Base-by-base conservation (phyloP, 306 rosid species). In the Fragaria vesca region DNA sequence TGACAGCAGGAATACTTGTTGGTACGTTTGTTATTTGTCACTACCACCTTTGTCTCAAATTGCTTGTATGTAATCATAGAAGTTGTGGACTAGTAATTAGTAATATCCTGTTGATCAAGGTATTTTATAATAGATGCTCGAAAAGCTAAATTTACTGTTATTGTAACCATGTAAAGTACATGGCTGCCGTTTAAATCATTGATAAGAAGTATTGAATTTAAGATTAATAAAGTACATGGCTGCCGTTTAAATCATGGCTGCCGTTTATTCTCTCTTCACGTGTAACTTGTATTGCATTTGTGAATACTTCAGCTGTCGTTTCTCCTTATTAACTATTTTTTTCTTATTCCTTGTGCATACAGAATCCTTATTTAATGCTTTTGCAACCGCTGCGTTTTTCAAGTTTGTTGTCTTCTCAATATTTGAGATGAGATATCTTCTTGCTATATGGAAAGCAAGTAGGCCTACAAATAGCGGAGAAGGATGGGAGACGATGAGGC, bases 361-460 rank as follows among this genome's bases (percentile, higher is more conserved):
- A 95, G 99, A 95, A 80, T 93, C 99, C 38, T 81, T 95, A 75
- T 95, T 95, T 78, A 95, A 95, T 84, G 97, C 99, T 65, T 95
- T 95, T 88, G 99, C 99, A 38, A 95, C 99, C 72, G 99, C 99
- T 20, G 99, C 99, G 13, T 95, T 95, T 81, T 95, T 95, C 93
- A 95, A 95, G 89, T 95, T 95, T 70, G 97, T 95, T 34, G 97
- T 93, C 74, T 95, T 95, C 88, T 95, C 99, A 57, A 95, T 95
- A 79, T 95, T 95, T 77, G 99, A 95, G 90, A 95, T 95, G 99
- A 89, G 99, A 86, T 95, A 95, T 86, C 99, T 95, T 76, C 99
- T 95, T 78, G 97, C 96, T 48, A 95, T 95, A 92, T 95, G 99
- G 99, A 95, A 95, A 83, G 99, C 99, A 68, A 93, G 83, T 83